Conservation (phyloP, 1,139 yeast genomes). For the Zygoascus hellenicus region DNA sequence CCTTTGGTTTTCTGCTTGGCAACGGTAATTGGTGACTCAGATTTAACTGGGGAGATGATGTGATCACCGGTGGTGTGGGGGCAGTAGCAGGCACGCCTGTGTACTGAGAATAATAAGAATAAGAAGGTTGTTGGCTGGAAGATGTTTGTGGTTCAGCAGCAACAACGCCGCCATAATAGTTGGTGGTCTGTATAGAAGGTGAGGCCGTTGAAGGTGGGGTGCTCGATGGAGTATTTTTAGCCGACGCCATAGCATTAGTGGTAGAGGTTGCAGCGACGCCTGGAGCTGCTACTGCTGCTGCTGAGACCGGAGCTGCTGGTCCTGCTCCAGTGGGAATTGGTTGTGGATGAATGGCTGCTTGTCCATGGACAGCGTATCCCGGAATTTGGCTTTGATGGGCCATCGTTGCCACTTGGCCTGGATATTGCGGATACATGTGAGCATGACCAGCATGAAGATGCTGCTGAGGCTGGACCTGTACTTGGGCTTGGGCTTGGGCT, state of each 20-base stretch:
- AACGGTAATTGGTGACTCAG: conserved; percentile 1
- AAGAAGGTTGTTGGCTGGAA: conserved; percentile 11
- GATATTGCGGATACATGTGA: neutral
- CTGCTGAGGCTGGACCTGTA: conserved; percentile 15
- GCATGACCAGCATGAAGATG: conserved; percentile 6
- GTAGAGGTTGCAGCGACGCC: neutral
- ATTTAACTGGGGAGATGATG: conserved; percentile 1
- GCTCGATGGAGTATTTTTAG: neutral
- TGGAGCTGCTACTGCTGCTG: conserved; percentile 9
- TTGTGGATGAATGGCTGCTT: neutral
- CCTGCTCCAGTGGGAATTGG: conserved; percentile 15
- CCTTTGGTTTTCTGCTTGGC: conserved; percentile 19
- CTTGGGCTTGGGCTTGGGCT: conserved; percentile 14
- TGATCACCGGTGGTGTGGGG: conserved; percentile 2
- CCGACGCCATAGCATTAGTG: too few relatives aligned
- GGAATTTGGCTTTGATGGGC: neutral
- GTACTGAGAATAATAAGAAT: conserved; percentile 1
- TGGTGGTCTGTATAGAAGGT: neutral
- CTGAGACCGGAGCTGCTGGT: conserved; percentile 8
- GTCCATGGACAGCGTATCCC: neutral
- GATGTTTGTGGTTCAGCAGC: conserved; percentile 5
- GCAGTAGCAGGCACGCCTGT: conserved; percentile 4
- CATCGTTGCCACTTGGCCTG: neutral
- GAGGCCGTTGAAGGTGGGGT: conserved; percentile 11
- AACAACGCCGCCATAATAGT: neutral